These are phyloP conservation scores for Ceratobasidium sp. DNA, from an alignment of 1,284 basidiomycete species.

Conservation along the genomic window DNA sequence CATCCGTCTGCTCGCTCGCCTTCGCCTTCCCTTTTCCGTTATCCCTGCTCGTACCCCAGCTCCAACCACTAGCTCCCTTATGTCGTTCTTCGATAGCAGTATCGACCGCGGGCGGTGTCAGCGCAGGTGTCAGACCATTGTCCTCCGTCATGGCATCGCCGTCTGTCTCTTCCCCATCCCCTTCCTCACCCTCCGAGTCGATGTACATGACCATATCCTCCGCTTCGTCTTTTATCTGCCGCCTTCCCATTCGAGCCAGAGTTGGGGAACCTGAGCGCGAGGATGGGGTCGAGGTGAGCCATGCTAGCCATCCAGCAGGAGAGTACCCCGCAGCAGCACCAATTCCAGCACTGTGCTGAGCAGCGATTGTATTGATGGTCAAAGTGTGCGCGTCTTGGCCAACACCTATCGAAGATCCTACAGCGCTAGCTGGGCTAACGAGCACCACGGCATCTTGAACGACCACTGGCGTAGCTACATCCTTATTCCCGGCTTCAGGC, in stretches of 20 bases:
- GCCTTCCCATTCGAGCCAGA: background rate
- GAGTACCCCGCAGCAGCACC: slow-evolving; percentile 2
- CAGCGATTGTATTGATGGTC: slow-evolving; percentile 24
- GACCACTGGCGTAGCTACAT: background rate
- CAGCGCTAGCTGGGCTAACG: background rate
- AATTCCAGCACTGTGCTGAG: slow-evolving; percentile 25
- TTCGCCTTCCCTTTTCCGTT: slow-evolving; percentile 5
- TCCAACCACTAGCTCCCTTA: too few species aligned
- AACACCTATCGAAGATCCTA: background rate
- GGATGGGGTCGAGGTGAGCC: slow-evolving; percentile 13
- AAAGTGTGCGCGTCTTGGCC: background rate
- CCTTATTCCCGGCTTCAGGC: background rate
- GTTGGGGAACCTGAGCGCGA: background rate
- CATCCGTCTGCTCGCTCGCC: background rate
- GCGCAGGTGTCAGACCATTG: background rate
- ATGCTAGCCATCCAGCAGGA: slow-evolving; percentile 33
- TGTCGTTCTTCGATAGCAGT: background rate
- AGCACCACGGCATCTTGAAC: background rate
- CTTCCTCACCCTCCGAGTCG: slow-evolving; percentile 24
- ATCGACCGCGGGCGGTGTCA: background rate
- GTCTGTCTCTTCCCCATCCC: background rate
- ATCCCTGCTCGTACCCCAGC: background rate
- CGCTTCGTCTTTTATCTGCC: slow-evolving; percentile 5
- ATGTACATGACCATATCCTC: slow-evolving; percentile 37
- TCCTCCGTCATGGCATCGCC: background rate